These are phyloP conservation scores for Dipodascopsis tothii DNA, from an alignment of 805 yeast genomes.

Conservation along the genomic window DNA sequence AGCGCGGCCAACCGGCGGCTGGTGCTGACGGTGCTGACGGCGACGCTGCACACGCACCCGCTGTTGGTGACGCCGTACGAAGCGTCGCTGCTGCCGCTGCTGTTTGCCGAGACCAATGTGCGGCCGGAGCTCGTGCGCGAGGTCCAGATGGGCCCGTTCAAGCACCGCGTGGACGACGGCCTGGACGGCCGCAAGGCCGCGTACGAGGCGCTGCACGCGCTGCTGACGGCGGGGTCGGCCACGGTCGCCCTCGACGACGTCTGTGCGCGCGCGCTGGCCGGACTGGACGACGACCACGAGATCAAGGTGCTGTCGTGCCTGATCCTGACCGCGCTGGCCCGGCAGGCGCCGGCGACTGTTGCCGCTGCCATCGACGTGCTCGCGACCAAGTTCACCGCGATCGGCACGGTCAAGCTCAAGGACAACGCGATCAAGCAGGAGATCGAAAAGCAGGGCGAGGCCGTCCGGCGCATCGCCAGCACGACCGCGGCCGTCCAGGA, in stretches of 20 bases:
- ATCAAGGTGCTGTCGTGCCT: constrained; percentile 40
- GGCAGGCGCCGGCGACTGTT: constrained; percentile 3
- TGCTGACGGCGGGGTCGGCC: constrained; percentile 25
- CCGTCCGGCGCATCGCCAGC: constrained; percentile 22
- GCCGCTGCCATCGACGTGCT: constrained; percentile 24
- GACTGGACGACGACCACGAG: constrained; percentile 55
- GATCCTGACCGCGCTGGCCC: constrained; percentile 5
- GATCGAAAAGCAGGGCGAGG: constrained; percentile 48
- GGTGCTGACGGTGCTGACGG: constrained; percentile 51
- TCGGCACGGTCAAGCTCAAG: constrained; percentile 43
- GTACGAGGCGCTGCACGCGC: constrained; percentile 59
- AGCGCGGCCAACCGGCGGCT: constrained; percentile 52
- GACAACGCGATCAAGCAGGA: constrained; percentile 65
- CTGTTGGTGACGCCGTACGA: constrained; percentile 41
- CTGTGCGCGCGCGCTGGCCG: constrained; percentile 41
- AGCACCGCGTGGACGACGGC: constrained; percentile 73
- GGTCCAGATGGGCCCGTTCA: constrained; percentile 81
- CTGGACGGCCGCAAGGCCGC: constrained; percentile 63
- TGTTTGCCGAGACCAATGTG: constrained; percentile 49
- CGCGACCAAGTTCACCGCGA: constrained; percentile 36
- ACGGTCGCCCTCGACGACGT: constrained; percentile 3
- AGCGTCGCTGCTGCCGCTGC: constrained; percentile 41
- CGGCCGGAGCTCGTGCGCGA: constrained; percentile 52
- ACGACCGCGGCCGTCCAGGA: constrained; percentile 11
- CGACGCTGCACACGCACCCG: constrained; percentile 54